Base-by-base conservation (phyloP, 129 eudicot species). In the Lactuca sativa region DNA sequence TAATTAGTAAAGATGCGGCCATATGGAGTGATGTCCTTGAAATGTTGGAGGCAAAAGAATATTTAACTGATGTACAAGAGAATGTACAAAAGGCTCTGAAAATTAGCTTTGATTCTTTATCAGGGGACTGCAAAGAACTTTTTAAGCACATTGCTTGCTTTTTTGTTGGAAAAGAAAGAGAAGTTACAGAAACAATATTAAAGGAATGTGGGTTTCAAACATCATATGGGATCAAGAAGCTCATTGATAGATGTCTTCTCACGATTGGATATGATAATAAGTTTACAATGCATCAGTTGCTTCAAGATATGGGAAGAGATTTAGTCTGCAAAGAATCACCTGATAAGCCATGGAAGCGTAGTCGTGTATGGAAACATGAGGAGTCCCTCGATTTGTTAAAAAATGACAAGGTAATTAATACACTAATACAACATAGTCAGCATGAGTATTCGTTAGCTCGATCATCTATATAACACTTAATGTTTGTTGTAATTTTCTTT, bases 321-420 rank as follows among this genome's bases (percentile, higher is more conserved):
- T 59, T 72, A 60, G 76, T 72, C 15, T 38, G 13, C 14, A 60
- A 47, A 6, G 76, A 72, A 61, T 72, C 76, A n/a, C 76, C 76
- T 47, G 4, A 9, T 0, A 17, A 38, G 34, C 76, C 76, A n/a
- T 64, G 61, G 69, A 72, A 60, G 60, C 76, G 76, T 17, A 72
- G 69, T 49, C 47, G 76, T 6, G 8, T 72, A 7, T 72, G 78
- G 65, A 5, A 64, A 31, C 76, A 72, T 9, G 59, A 60, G 59
- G 76, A 72, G 40, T 72, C 61, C 9, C 59, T 72, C 17, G 33
- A 18, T 48, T 14, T 61, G 14, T 48, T 72, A 37, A 61, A 60
- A 61, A 1, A 61, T 12, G 47, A 48, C 44, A 72, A 11, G 47
- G 77, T 72, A 72, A n/a, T n/a, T n/a, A n/a, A n/a, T n/a, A n/a